phyloP scores from a whole-genome alignment of 192 early-diverging fungal species.

The Powellomyces hirtus region DNA sequence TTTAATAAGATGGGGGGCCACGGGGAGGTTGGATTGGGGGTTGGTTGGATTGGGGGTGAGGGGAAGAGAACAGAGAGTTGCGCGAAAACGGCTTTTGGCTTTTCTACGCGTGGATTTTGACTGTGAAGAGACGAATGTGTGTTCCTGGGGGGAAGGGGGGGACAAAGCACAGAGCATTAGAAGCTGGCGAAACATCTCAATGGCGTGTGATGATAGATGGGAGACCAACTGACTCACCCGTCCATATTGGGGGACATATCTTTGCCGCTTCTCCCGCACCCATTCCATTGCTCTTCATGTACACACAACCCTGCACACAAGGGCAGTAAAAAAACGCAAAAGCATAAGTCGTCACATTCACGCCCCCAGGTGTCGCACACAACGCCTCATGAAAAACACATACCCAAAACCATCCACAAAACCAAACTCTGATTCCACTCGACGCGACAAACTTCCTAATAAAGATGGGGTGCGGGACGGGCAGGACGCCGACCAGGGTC shows the following conservation, averaged over 20 bases:
- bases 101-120: conserved; percentile 10
- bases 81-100: no score
- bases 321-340: neutral
- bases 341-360: no score
- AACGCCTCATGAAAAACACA: neutral
- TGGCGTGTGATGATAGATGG: neutral
- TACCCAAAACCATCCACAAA: conserved; percentile 49
- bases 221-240: conserved; percentile 13
- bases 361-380: no score
- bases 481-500: conserved; percentile 51
- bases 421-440: conserved; percentile 42
- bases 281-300: conserved; percentile 34
- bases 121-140: conserved; percentile 23
- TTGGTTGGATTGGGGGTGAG: no score
- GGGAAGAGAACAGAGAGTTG: no score
- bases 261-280: conserved; percentile 36
- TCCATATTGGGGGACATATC: conserved; percentile 45
- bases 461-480: conserved; percentile 48
- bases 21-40: no score
- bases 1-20: no score
- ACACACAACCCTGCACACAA: conserved; percentile 31
- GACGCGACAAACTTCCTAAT: conserved; percentile 37
- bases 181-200: neutral
- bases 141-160: conserved; percentile 1
- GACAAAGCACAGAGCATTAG: neutral